Evolutionary conservation across 768 basidiomycete genomes (phyloP), one percentile per base, ranked within the genome.

Genomic region (Suillus hirtellus): DNA sequence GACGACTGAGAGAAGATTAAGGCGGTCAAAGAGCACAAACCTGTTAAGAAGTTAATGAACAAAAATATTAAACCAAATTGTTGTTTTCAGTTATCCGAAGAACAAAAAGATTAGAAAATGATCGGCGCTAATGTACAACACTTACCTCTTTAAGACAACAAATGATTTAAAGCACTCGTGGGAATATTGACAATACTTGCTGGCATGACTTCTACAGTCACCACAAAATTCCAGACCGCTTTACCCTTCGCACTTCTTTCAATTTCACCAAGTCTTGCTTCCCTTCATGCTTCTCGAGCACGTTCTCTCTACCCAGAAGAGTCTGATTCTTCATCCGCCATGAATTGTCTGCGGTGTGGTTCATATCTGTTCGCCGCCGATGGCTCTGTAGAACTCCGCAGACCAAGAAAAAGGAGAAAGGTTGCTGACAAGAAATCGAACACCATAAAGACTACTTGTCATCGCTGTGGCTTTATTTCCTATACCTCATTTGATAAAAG

Each of bases 201-300:
- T 31, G 31, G 31, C 5, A 3, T 65, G 64, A 38, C 46, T 50
- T 27, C 63, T 10, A 5, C 60, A 17, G 64, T 78, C 19, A 81
- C 85, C 2, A 59, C 73, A 60, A 81, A 77, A 67, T 86, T 84
- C 66, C 80, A 81, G 64, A 73, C 79, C 46, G 74, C 80, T 14
- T 69, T 90, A 19, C 79, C 89, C 17, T 78, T 75, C 65, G 70
- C 77, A 19, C 73, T 91, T 60, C 78, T 84, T 34, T 65, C 82
- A 4, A 67, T 83, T 43, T 86, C 88, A 2, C 81, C 87, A 10
- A 55, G 78, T 40, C 82, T 92, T 55, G 83, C 90, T 15, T 89
- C 90, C 44, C 77, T 89, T 35, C 89, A 92, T 70, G 73, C 81
- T 0, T 69, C 77, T 15, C 81, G 84, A 54, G 74, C 75, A 19